These are phyloP conservation scores for Cercospora canescens DNA, from an alignment of 2,329 filamentous ascomycete genomes.

Conservation along the genomic window DNA sequence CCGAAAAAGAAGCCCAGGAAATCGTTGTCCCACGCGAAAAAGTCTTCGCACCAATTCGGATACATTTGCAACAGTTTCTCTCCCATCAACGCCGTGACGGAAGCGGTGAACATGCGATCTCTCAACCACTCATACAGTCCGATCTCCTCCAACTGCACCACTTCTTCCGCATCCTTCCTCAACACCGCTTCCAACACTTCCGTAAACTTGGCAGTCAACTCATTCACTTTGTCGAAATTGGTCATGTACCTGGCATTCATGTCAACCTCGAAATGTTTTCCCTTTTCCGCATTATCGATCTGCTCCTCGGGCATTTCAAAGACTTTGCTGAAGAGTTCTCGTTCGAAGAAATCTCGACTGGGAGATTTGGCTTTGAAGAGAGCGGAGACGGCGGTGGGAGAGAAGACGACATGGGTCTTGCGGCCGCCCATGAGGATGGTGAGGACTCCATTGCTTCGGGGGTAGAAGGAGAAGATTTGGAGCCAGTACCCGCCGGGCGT, in stretches of 20 bases:
- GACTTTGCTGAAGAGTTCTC: constrained; percentile 27
- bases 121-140: constrained; percentile 34
- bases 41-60: constrained; percentile 32
- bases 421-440: constrained; percentile 33
- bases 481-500: constrained; percentile 31
- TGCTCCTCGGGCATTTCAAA: constrained; percentile 29
- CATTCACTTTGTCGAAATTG: constrained; percentile 33
- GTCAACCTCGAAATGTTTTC: constrained; percentile 30
- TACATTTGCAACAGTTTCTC: constrained; percentile 33
- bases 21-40: constrained; percentile 33
- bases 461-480: constrained; percentile 30
- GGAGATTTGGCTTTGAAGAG: constrained; percentile 31
- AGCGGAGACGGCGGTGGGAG: constrained; percentile 27
- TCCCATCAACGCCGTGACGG: constrained; percentile 33
- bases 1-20: constrained; percentile 35
- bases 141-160: constrained; percentile 21
- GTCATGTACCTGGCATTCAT: constrained; percentile 32
- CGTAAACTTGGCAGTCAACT: constrained; percentile 32
- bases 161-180: constrained; percentile 23
- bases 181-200: constrained; percentile 24
- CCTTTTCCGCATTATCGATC: constrained; percentile 22
- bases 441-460: constrained; percentile 29
- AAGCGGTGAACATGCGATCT: constrained; percentile 34
- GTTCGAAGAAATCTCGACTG: constrained; percentile 30
- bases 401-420: constrained; percentile 31